phyloP scores from a whole-genome alignment of 1,284 basidiomycete species.

The Pterula multifida region DNA sequence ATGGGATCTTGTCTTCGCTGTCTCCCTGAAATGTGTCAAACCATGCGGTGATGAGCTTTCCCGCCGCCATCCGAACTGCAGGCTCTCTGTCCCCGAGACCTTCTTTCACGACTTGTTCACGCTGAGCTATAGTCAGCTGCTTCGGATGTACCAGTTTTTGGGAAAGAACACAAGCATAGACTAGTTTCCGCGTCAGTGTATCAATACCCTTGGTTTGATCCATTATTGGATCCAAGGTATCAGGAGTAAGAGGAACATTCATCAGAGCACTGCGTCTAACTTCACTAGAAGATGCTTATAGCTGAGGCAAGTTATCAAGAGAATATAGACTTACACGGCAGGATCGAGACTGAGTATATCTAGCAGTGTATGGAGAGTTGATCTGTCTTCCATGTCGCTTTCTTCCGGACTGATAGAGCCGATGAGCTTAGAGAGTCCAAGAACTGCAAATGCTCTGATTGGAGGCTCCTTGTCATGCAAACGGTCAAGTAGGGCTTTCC shows the following conservation, averaged over 20 bases:
- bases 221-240: constrained; percentile 60
- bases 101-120: constrained; percentile 68
- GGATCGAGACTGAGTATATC: constrained; percentile 70
- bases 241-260: constrained; percentile 56
- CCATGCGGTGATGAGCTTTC: constrained; percentile 70
- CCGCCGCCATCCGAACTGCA: constrained; percentile 70
- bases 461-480: constrained; percentile 77
- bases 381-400: constrained; percentile 50
- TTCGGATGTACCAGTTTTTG: constrained; percentile 56
- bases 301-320: not conserved
- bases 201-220: constrained; percentile 82
- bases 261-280: constrained; percentile 83
- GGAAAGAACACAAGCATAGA: constrained; percentile 63
- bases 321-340: constrained; percentile 52
- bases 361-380: constrained; percentile 57
- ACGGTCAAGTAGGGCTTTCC: constrained; percentile 63
- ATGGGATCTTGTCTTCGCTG: constrained; percentile 15
- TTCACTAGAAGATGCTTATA: constrained; percentile 42
- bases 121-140: constrained; percentile 61
- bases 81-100: constrained; percentile 86
- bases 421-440: constrained; percentile 78
- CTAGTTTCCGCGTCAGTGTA: constrained; percentile 67
- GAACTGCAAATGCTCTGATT: constrained; percentile 77
- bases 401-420: constrained; percentile 67
- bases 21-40: constrained; percentile 38